These are phyloP conservation scores for Solanum megistacrolobum DNA, from an alignment of 257 asterid genomes.

Conservation along the genomic window DNA sequence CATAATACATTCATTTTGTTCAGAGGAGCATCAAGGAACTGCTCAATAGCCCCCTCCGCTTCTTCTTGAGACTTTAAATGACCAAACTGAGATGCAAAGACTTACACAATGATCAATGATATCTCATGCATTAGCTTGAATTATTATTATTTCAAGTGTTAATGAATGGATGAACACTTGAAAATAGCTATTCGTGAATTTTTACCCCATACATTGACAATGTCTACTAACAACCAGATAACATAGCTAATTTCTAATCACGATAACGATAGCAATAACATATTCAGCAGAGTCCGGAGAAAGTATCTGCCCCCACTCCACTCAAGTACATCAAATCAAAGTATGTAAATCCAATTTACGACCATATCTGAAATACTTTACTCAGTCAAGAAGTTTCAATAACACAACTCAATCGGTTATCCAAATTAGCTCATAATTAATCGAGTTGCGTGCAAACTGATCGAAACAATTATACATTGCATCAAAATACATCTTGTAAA, in stretches of 20 bases:
- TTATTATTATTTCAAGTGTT: not conserved
- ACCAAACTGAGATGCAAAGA: slow-evolving; percentile 80
- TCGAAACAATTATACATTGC: not conserved
- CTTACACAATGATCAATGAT: slow-evolving; percentile 53
- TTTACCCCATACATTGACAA: not conserved
- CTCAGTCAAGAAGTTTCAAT: not conserved
- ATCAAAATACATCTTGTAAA: not conserved
- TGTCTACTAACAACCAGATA: not conserved
- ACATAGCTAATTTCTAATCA: not conserved
- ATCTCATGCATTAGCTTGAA: not conserved
- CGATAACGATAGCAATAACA: not conserved
- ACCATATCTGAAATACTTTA: not conserved
- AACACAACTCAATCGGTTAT: not conserved
- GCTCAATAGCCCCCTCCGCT: slow-evolving; percentile 96
- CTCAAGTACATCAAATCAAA: not conserved
- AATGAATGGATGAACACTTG: not conserved
- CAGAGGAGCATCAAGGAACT: slow-evolving; percentile 95
- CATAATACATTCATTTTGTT: slow-evolving; percentile 82
- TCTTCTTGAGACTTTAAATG: slow-evolving; percentile 69
- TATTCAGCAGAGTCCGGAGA: not conserved
- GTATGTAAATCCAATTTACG: not conserved
- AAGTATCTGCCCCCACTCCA: not conserved
- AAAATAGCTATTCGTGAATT: not conserved
- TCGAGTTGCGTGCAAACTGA: not conserved
- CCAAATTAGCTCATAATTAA: not conserved